Evolutionary conservation across 805 yeast genomes (phyloP).

Genomic region (Candida nitratophila): DNA sequence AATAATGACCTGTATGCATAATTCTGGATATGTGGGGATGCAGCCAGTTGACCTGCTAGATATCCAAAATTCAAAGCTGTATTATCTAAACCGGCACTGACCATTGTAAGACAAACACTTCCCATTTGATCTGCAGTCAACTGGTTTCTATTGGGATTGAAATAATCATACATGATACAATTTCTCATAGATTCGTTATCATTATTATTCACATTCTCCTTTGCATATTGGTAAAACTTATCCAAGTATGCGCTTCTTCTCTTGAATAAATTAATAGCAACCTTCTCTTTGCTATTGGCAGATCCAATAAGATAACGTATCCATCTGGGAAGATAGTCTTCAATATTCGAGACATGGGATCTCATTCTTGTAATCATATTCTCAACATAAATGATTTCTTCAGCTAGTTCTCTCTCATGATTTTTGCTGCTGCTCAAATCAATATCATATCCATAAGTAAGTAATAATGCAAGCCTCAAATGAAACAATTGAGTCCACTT

Average conservation of each 20-base stretch:
- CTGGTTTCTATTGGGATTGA: conserved; percentile 1
- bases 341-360: conserved; percentile 48
- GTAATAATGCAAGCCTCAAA: conserved; percentile 38
- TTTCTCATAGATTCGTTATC: conserved; percentile 3
- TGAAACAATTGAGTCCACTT: conserved; percentile 41
- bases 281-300: conserved; percentile 7
- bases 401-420: conserved; percentile 33
- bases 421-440: conserved; percentile 32
- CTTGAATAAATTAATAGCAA: conserved; percentile 25
- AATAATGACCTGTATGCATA: conserved; percentile 33
- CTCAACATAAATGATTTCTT: conserved; percentile 49
- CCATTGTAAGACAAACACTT: conserved; percentile 65
- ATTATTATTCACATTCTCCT: conserved; percentile 8
- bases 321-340: conserved; percentile 43
- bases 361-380: conserved; percentile 48
- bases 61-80: conserved; percentile 58
- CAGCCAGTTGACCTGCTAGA: conserved; percentile 52
- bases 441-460: conserved; percentile 47
- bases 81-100: conserved; percentile 75
- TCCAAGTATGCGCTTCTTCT: conserved; percentile 45
- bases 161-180: conserved; percentile 22
- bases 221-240: conserved; percentile 26
- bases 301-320: conserved; percentile 24
- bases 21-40: conserved; percentile 32
- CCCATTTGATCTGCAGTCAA: conserved; percentile 21